These are phyloP conservation scores for Taxillus chinensis DNA, from an alignment of 164 flowering plant genomes.

Conservation along the genomic window DNA sequence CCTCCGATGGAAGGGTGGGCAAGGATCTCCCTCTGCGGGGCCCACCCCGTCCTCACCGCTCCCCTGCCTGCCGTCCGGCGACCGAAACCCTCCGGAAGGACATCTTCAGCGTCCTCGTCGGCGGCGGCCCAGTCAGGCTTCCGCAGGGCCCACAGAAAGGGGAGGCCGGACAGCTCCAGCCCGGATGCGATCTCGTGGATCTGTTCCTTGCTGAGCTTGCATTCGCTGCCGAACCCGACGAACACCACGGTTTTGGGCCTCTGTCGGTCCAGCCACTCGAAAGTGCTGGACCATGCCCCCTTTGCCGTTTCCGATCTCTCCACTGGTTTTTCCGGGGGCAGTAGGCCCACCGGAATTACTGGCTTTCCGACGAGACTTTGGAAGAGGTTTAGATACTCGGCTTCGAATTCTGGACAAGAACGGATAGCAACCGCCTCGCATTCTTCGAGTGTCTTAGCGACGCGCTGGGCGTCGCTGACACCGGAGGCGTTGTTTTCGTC, in stretches of 20 bases:
- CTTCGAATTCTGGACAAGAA: not conserved
- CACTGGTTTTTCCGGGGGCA: not conserved
- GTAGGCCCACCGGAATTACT: not conserved
- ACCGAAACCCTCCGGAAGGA: not conserved
- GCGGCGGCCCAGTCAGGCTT: not conserved
- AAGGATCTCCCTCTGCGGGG: not conserved
- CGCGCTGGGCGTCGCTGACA: not conserved
- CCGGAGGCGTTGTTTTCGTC: not conserved
- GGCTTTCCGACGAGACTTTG: not conserved
- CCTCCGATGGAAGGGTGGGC: conserved; percentile 1
- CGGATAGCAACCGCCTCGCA: not conserved
- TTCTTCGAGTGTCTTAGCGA: not conserved
- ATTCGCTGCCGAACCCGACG: not conserved
- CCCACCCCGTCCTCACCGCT: not conserved
- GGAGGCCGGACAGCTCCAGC: not conserved
- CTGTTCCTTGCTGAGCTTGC: not conserved
- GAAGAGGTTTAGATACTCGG: not conserved
- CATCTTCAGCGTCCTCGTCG: not conserved
- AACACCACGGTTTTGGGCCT: not conserved
- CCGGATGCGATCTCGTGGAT: not conserved
- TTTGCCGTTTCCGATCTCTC: not conserved
- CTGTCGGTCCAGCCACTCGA: not conserved
- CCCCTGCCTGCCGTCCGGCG: not conserved
- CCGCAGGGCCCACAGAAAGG: not conserved
- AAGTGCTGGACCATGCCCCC: not conserved